Evolutionary conservation across 164 flowering plant species (phyloP), one percentile per base, ranked within the genome.

Genomic region (Annona squamosa): DNA sequence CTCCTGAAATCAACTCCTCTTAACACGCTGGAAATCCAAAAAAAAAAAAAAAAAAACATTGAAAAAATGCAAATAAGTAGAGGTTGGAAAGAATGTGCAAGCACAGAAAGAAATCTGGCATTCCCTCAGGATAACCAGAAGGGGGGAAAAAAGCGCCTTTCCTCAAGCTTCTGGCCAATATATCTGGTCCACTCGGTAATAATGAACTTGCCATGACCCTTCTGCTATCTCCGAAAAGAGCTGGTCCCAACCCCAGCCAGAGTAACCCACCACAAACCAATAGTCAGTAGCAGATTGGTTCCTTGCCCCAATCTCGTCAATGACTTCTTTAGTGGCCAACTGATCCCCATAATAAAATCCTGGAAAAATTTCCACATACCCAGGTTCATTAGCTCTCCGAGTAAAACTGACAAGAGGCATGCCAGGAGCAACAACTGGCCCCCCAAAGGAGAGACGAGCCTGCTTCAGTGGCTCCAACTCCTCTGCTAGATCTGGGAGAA

Each of bases 261-360:
- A 83, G 70, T 82, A 89, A 5, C 98, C 98, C 79, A 91, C 75
- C 82, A 94, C 92, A 81, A 94, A 92, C 97, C 98, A 94, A 71
- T 79, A 89, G 61, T 86, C 86, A 42, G 71, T 3, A 6, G 83
- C 69, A 73, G 88, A 79, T 48, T 48, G 74, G 68, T 86, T 87
- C 46, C 90, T 88, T 5, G 78, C 74, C 73, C 78, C 87, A 41
- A 90, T 48, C 41, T 71, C 84, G 72, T 85, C 79, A 43, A 92
- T 78, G 75, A 77, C 79, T 69, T 67, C 19, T 67, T 73, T 5
- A 1, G 93, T 86, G 0, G 85, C 87, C 26, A 65, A 41, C 63
- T 91, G 92, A 72, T 88, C 91, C 18, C 93, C 86, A 74, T 88
- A 90, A 81, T 84, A 85, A 12, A 88, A 72, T 65, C 85, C 82